A percentile compares a stretch with the other conserved stretches of the same genome.
Conservation (phyloP, 768 basidiomycete species). For the Astraeus odoratus region DNA sequence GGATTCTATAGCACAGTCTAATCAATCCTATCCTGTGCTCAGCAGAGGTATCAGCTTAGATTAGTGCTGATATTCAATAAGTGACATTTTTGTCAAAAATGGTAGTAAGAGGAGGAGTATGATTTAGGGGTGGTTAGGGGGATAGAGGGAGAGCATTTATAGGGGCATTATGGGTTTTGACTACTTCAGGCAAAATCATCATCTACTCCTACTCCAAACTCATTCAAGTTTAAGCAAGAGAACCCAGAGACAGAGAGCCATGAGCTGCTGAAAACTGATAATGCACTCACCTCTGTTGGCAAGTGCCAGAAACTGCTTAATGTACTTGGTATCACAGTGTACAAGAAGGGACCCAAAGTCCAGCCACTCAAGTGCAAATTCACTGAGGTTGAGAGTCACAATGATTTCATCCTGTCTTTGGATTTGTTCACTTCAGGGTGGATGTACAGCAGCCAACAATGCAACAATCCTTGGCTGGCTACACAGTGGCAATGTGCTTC, state of each 20-base stretch:
- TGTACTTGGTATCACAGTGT: constrained; percentile 62
- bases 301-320: constrained; percentile 71
- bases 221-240: constrained; percentile 87
- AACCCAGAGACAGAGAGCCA: constrained; percentile 53
- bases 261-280: constrained; percentile 50
- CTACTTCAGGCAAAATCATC: too few relatives aligned
- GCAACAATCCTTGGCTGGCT: constrained; percentile 39
- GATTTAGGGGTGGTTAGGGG: too few relatives aligned
- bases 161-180: too few relatives aligned
- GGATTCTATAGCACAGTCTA: too few relatives aligned
- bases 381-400: constrained; percentile 56
- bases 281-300: constrained; percentile 58
- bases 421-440: constrained; percentile 76
- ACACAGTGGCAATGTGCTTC: constrained; percentile 53
- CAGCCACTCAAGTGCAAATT: constrained; percentile 75
- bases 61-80: too few relatives aligned
- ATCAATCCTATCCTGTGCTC: too few relatives aligned
- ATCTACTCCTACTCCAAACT: too few relatives aligned
- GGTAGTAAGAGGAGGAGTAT: too few relatives aligned
- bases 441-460: constrained; percentile 49
- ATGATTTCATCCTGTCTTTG: constrained; percentile 48
- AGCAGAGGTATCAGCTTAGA: too few relatives aligned
- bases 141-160: too few relatives aligned
- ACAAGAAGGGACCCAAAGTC: constrained; percentile 56
- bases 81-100: too few relatives aligned